These are phyloP conservation scores for Trichoderma cornu-damae DNA, from an alignment of 2,329 filamentous ascomycete species.

Conservation along the genomic window DNA sequence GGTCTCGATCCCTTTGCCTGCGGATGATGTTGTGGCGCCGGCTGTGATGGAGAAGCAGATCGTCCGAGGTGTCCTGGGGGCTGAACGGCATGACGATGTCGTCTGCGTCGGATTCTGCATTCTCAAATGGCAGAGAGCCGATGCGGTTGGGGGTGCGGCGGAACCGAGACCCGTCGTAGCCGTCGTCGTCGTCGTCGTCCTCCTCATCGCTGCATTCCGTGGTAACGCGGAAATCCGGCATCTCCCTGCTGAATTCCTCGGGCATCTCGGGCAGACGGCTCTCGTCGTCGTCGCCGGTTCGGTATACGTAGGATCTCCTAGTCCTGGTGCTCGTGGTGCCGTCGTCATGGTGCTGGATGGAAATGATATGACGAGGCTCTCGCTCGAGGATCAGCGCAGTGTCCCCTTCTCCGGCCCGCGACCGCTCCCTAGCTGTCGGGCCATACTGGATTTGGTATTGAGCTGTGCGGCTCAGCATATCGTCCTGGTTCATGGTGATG, in stretches of 20 bases:
- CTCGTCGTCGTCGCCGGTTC: constrained; percentile 38
- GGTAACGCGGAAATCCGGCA: constrained; percentile 50
- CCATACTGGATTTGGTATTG: constrained; percentile 69
- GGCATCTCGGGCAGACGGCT: constrained; percentile 52
- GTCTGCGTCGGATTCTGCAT: constrained; percentile 37
- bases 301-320: constrained; percentile 43
- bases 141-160: constrained; percentile 48
- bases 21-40: constrained; percentile 23
- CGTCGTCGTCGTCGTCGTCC: constrained; percentile 38
- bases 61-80: constrained; percentile 26
- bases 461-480: constrained; percentile 66
- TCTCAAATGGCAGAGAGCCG: constrained; percentile 52
- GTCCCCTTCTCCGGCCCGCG: constrained; percentile 21
- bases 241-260: constrained; percentile 46
- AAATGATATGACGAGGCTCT: constrained; percentile 39
- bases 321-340: constrained; percentile 45
- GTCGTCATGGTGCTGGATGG: constrained; percentile 49
- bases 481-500: constrained; percentile 76
- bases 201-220: constrained; percentile 59
- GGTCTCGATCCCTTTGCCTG: constrained; percentile 21
- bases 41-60: constrained; percentile 25
- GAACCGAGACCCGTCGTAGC: constrained; percentile 24
- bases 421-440: constrained; percentile 22
- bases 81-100: constrained; percentile 26
- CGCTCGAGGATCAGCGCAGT: constrained; percentile 17